Conservation (phyloP, 345 rosid genomes). For the Cardamine chenopodiifolia region DNA sequence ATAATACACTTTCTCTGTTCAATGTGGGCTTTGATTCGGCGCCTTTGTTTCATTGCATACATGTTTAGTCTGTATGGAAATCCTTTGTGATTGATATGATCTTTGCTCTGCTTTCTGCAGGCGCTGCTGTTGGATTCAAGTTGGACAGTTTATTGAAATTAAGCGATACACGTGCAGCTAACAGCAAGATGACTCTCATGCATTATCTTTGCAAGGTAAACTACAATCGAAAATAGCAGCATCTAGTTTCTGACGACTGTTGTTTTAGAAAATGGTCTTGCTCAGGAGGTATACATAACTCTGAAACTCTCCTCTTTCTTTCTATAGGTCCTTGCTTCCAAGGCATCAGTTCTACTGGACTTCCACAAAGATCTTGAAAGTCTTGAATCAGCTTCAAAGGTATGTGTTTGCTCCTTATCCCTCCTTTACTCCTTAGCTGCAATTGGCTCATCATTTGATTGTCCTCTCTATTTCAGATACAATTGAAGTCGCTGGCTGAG, state of each 20-base stretch:
- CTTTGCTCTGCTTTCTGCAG: conserved; percentile 49
- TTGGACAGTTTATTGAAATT: conserved; percentile 96
- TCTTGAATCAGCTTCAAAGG: conserved; percentile 93
- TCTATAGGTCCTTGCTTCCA: conserved; percentile 74
- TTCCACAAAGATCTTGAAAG: conserved; percentile 80
- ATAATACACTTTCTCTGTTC: neutral
- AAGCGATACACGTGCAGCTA: conserved; percentile 87
- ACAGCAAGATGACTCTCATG: conserved; percentile 97
- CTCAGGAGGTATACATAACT: neutral
- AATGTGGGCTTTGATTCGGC: conserved; percentile 14
- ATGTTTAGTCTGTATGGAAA: conserved; percentile 14
- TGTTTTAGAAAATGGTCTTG: conserved; percentile 19
- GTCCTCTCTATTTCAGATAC: conserved; percentile 63
- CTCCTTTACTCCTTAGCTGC: neutral
- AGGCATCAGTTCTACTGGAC: conserved; percentile 75
- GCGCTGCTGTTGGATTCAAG: conserved; percentile 98
- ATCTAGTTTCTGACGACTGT: conserved; percentile 2
- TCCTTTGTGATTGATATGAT: conserved; percentile 21
- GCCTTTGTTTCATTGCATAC: conserved; percentile 8
- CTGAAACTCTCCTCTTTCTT: conserved; percentile 22
- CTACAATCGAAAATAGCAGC: neutral
- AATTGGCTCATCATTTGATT: conserved; percentile 14
- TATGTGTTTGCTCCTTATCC: conserved; percentile 36
- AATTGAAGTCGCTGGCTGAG: conserved; percentile 91
- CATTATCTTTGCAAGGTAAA: conserved; percentile 95